Base-by-base conservation (phyloP, 345 rosid genomes). In the Gossypium ekmanianum region DNA sequence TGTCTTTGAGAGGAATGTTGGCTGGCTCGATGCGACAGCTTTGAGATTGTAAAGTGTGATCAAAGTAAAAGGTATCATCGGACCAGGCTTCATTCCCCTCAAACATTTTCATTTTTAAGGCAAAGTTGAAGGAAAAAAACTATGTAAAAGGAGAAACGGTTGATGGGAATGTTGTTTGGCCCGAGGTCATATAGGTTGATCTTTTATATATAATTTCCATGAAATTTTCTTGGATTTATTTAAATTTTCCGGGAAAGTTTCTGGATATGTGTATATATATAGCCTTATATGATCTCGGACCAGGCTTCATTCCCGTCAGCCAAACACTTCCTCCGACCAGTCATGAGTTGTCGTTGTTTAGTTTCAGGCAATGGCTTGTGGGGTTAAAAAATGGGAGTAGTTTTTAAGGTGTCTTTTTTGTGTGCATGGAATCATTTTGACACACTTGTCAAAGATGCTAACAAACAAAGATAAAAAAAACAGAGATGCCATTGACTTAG, bases 261-360 rank as follows among this genome's bases (percentile, higher is more conserved):
- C 14, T 75, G 59, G 63, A 55, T 43, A 48, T 34, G 7, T 34
- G 41, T 43, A 41, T 24, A 41, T 55, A n/a, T 44, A 62, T 71
- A 72, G 74, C 64, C 76, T 77, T 70, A 68, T 41, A 22, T 83
- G 84, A 83, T 83, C 81, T 85, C 88, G 88, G 88, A 85, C 88
- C 88, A 85, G 88, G 88, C 88, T 85, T 85, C 88, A 85, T 83
- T 85, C 88, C 88, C 80, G 84, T 81, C 79, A 85, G 79, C 86
- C 83, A 59, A 80, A 63, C 78, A 54, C 63, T 69, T 74, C 39
- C 76, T 66, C 58, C 47, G 20, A 34, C 7, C 41, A 34, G 41
- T 34, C 41, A 34, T 5, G 41, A 34, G 7, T 34, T 34, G 41
- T 34, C 41, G 57, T 54, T 54, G 57, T 4, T 29, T 9, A 14